A percentile compares a stretch with the other conserved stretches of the same genome.
Evolutionary conservation across 2,329 filamentous ascomycete species (phyloP).

Genomic region (Ophiosphaerella narmari): DNA sequence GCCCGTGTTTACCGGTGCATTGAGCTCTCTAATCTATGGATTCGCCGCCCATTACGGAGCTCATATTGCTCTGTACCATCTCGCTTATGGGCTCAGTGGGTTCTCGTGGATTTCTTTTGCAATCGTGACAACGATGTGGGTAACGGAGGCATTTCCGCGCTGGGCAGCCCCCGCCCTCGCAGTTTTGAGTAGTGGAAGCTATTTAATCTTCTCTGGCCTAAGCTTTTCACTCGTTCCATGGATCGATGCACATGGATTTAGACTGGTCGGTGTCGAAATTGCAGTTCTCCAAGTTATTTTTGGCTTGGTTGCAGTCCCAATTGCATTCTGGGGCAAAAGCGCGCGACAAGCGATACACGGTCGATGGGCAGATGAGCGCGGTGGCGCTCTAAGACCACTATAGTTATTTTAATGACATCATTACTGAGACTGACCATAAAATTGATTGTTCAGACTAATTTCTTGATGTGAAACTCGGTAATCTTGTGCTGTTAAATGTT

Average conservation of each 20-base stretch:
- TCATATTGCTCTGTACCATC: conserved; percentile 19
- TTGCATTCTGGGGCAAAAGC: conserved; percentile 40
- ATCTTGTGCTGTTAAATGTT: too few species aligned
- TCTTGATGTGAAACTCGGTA: too few species aligned
- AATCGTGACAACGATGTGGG: conserved; percentile 36
- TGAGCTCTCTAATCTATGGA: conserved; percentile 32
- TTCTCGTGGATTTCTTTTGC: conserved; percentile 30
- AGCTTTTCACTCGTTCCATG: conserved; percentile 31
- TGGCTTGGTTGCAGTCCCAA: conserved; percentile 30
- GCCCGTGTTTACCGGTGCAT: conserved; percentile 27
- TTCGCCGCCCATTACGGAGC: conserved; percentile 23
- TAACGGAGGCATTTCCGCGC: conserved; percentile 39
- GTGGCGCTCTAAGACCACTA: conserved; percentile 34
- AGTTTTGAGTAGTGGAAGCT: conserved; percentile 30
- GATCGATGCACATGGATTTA: conserved; percentile 29
- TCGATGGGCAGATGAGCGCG: conserved; percentile 31
- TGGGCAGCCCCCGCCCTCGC: conserved; percentile 39
- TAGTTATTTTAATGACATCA: background rate
- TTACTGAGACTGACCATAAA: too few species aligned
- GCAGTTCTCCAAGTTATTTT: conserved; percentile 39
- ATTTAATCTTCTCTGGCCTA: conserved; percentile 26
- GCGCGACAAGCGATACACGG: conserved; percentile 34
- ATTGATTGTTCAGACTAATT: too few species aligned
- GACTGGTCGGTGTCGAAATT: conserved; percentile 41
- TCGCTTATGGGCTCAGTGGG: conserved; percentile 36